phyloP scores from a whole-genome alignment of 352 stramenopile genomes.

The Pythium brassicae region DNA sequence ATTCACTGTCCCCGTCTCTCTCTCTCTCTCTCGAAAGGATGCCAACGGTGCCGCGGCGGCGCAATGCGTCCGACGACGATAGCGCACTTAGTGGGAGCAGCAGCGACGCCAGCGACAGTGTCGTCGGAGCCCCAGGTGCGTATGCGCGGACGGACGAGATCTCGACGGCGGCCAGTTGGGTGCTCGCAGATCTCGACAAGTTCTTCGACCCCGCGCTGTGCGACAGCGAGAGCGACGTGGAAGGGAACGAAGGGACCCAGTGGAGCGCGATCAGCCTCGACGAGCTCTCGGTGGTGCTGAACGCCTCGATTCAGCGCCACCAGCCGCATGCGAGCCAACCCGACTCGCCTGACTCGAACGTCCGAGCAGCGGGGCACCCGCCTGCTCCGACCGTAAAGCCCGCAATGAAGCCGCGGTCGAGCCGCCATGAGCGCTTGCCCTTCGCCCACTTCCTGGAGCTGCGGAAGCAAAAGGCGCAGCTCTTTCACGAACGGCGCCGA shows the following conservation, averaged over 20 bases:
- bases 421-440: background rate
- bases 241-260: constrained; percentile 4
- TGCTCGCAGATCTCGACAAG: constrained; percentile 43
- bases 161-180: constrained; percentile 24
- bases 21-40: too few species aligned
- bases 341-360: background rate
- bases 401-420: too few species aligned
- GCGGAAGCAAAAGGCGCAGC: constrained; percentile 12
- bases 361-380: background rate
- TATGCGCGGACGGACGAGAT: constrained; percentile 1
- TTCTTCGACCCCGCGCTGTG: constrained; percentile 26
- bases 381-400: background rate
- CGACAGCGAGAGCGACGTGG: constrained; percentile 4
- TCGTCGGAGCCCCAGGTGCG: background rate
- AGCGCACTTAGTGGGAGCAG: background rate
- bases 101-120: background rate
- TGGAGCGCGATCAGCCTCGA: constrained; percentile 30
- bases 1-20: too few species aligned
- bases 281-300: constrained; percentile 48
- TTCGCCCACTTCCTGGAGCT: constrained; percentile 13
- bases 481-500: constrained; percentile 1
- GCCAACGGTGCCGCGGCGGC: too few species aligned
- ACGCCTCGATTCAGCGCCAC: constrained; percentile 54
- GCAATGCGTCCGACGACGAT: background rate
- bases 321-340: constrained; percentile 1